These are phyloP conservation scores for Ramaria rubella DNA, from an alignment of 768 basidiomycete genomes.

Conservation along the genomic window DNA sequence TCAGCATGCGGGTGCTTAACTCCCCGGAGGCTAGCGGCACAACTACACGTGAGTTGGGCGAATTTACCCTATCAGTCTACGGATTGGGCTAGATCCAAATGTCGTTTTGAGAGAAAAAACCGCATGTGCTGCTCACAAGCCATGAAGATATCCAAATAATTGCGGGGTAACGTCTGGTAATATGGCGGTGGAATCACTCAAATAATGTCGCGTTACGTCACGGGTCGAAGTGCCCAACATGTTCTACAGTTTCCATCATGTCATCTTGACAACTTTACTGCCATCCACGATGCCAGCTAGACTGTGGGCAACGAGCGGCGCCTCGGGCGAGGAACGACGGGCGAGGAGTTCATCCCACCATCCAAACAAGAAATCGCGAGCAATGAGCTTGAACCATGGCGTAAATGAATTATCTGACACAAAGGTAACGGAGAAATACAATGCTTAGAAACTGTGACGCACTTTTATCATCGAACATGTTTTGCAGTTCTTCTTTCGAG, in stretches of 20 bases:
- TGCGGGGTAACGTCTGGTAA: too few species aligned
- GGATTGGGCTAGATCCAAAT: too few species aligned
- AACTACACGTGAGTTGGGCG: too few species aligned
- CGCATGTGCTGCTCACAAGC: too few species aligned
- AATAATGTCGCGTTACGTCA: too few species aligned
- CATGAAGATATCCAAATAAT: too few species aligned
- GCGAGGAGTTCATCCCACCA: slow-evolving; percentile 94
- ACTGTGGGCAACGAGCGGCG: slow-evolving; percentile 43
- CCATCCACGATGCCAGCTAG: slow-evolving; percentile 63
- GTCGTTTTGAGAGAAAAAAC: too few species aligned
- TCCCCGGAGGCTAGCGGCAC: too few species aligned
- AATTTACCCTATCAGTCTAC: too few species aligned
- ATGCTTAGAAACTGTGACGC: slow-evolving; percentile 8
- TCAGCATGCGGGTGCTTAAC: too few species aligned
- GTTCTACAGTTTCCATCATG: slow-evolving; percentile 17
- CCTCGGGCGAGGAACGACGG: slow-evolving; percentile 33
- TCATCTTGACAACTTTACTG: slow-evolving; percentile 66
- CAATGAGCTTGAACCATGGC: slow-evolving; percentile 99
- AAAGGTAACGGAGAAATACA: background rate
- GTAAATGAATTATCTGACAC: slow-evolving; percentile 74
- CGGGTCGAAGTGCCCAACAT: too few species aligned
- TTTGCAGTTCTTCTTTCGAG: slow-evolving; percentile 79
- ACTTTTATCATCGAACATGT: slow-evolving; percentile 84
- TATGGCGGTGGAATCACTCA: too few species aligned
- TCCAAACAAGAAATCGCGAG: slow-evolving; percentile 90